Conservation (phyloP, 2,329 filamentous ascomycete species). For the Colletotrichum spinosum region DNA sequence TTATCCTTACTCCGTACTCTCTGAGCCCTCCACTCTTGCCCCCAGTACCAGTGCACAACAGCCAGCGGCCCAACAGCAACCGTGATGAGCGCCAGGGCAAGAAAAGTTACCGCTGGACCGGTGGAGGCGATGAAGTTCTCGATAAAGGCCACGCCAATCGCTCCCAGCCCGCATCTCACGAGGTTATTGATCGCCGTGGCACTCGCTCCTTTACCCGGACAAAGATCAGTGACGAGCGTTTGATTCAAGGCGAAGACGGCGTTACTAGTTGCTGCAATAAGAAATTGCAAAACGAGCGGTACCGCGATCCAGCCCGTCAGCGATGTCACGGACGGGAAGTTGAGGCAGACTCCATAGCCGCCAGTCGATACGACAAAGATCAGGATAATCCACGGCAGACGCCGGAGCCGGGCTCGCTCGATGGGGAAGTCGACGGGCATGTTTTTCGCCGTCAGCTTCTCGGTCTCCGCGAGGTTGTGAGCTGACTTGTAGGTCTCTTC, state of each 20-base stretch:
- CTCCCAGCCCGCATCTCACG: constrained; percentile 22
- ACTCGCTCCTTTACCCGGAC: constrained; percentile 45
- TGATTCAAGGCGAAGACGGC: constrained; percentile 51
- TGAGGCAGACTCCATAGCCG: constrained; percentile 50
- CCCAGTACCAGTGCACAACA: constrained; percentile 31
- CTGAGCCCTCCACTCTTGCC: constrained; percentile 24
- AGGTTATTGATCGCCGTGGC: constrained; percentile 50
- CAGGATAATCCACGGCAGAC: constrained; percentile 51
- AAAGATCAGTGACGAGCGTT: constrained; percentile 48
- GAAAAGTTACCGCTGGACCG: constrained; percentile 17
- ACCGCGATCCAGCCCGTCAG: constrained; percentile 42
- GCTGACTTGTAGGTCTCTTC: constrained; percentile 41
- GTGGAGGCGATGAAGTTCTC: constrained; percentile 7
- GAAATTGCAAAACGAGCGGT: constrained; percentile 45
- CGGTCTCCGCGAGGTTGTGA: constrained; percentile 29
- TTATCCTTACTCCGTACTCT: constrained; percentile 8
- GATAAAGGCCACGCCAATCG: constrained; percentile 16
- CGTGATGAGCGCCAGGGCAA: constrained; percentile 15
- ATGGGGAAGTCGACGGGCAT: constrained; percentile 54
- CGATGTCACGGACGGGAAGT: constrained; percentile 27
- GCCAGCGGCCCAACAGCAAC: constrained; percentile 24
- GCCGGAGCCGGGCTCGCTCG: constrained; percentile 53
- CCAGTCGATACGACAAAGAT: constrained; percentile 48
- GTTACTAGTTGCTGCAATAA: constrained; percentile 51
- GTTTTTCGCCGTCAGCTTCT: constrained; percentile 44